These are phyloP conservation scores for Crepidotus variabilis DNA, from an alignment of 768 basidiomycete genomes.

Conservation along the genomic window DNA sequence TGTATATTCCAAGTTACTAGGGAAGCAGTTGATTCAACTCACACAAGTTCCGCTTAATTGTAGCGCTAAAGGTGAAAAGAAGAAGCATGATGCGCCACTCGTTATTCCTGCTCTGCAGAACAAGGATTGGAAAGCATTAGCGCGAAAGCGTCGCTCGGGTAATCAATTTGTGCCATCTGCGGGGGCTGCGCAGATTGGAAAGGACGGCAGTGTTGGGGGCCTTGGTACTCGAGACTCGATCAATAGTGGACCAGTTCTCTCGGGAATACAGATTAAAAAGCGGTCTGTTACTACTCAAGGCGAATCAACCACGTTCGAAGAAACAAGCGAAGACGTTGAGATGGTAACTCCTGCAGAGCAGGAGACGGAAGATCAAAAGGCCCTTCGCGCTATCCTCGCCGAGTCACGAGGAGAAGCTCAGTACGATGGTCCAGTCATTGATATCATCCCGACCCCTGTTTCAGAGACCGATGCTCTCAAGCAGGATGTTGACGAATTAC, in stretches of 20 bases:
- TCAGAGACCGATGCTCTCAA: slow-evolving; percentile 83
- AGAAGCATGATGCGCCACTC: slow-evolving; percentile 55
- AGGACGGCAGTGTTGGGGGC: slow-evolving; percentile 74
- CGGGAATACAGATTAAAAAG: slow-evolving; percentile 59
- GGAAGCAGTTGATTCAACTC: slow-evolving; percentile 63
- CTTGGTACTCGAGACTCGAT: slow-evolving; percentile 72
- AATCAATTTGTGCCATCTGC: slow-evolving; percentile 65
- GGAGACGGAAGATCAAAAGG: slow-evolving; percentile 74
- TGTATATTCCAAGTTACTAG: slow-evolving; percentile 35
- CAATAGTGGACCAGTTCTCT: slow-evolving; percentile 69
- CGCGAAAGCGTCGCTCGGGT: slow-evolving; percentile 56
- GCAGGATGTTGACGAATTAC: slow-evolving; percentile 79
- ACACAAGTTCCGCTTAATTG: slow-evolving; percentile 45
- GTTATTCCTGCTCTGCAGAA: slow-evolving; percentile 87
- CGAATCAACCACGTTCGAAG: slow-evolving; percentile 10
- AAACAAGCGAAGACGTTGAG: slow-evolving; percentile 19
- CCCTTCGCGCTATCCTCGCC: slow-evolving; percentile 76
- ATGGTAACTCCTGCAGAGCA: slow-evolving; percentile 33
- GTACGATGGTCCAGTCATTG: slow-evolving; percentile 41
- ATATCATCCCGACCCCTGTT: slow-evolving; percentile 60
- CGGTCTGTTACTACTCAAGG: slow-evolving; percentile 27
- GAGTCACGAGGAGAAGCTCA: slow-evolving; percentile 36
- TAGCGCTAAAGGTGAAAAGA: slow-evolving; percentile 38
- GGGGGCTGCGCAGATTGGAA: slow-evolving; percentile 49
- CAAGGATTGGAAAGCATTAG: slow-evolving; percentile 84